Percentiles rank a stretch among this genome's conserved stretches.
phyloP scores from a whole-genome alignment of 768 basidiomycete genomes.

The Cyclocybe aegerita region DNA sequence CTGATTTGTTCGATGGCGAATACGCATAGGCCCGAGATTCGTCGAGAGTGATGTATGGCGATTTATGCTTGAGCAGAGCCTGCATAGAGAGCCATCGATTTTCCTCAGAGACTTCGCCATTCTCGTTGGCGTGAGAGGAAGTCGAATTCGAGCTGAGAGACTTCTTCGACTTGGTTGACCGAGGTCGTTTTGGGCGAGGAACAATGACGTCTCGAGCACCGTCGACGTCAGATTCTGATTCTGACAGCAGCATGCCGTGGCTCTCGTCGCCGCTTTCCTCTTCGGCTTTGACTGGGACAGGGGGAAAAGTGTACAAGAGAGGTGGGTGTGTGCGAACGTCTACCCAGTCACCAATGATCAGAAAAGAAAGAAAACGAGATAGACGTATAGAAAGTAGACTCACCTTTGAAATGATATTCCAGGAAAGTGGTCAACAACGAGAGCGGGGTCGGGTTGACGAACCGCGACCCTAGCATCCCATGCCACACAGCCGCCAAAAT shows the following conservation, averaged over 20 bases:
- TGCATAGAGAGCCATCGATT: slow-evolving; percentile 33
- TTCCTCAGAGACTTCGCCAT: slow-evolving; percentile 21
- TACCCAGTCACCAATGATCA: slow-evolving; percentile 18
- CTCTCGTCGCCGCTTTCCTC: slow-evolving; percentile 11
- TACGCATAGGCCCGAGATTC: slow-evolving; percentile 39
- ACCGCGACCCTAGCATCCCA: slow-evolving; percentile 66
- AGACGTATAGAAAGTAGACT: slow-evolving; percentile 11
- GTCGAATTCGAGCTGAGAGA: slow-evolving; percentile 20
- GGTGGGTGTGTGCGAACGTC: slow-evolving; percentile 71
- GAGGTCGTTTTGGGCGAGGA: slow-evolving; percentile 24
- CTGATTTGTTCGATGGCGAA: slow-evolving; percentile 36
- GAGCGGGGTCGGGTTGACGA: slow-evolving; percentile 66
- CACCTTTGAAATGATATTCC: slow-evolving; percentile 63
- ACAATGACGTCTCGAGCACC: slow-evolving; percentile 35
- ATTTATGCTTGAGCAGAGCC: slow-evolving; percentile 35
- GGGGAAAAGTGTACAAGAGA: slow-evolving; percentile 57
- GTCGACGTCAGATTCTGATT: slow-evolving; percentile 31
- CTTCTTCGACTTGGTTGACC: slow-evolving; percentile 15
- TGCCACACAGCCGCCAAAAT: slow-evolving; percentile 63
- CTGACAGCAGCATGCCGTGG: slow-evolving; percentile 2
- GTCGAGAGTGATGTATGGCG: slow-evolving; percentile 49
- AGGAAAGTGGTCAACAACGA: slow-evolving; percentile 59
- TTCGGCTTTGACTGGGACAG: slow-evolving; percentile 24
- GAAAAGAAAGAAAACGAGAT: neutral
- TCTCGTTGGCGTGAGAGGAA: slow-evolving; percentile 6